Percentiles rank a stretch among this genome's conserved stretches.
phyloP scores from a whole-genome alignment of 805 yeast species.

The Cyberlindnera galapagoensis region DNA sequence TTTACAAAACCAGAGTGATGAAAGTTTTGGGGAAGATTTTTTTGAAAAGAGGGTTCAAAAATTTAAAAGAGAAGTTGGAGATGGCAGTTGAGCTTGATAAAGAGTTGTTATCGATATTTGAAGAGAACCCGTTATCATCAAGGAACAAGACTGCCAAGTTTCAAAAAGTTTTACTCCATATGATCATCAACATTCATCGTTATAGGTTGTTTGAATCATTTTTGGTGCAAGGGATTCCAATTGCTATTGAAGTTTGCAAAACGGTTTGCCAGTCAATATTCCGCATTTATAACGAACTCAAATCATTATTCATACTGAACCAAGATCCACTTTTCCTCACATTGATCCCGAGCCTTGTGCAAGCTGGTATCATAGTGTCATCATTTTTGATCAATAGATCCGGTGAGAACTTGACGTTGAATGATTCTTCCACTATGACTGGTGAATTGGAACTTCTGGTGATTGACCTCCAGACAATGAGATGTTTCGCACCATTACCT shows the following conservation, averaged over 20 bases:
- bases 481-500: constrained; percentile 7
- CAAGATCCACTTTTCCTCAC: constrained; percentile 13
- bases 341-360: constrained; percentile 7
- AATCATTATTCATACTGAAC: constrained; percentile 8
- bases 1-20: too few relatives aligned
- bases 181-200: constrained; percentile 7
- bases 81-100: constrained; percentile 4
- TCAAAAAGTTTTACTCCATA: constrained; percentile 5
- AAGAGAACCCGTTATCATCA: background rate
- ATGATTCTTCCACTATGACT: constrained; percentile 1
- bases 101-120: background rate
- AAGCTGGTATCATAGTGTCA: constrained; percentile 3
- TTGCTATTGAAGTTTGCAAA: constrained; percentile 5
- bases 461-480: constrained; percentile 6
- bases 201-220: constrained; percentile 21
- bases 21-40: too few relatives aligned
- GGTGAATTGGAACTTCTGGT: constrained; percentile 1
- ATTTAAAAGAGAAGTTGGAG: too few relatives aligned
- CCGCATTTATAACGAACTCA: constrained; percentile 6
- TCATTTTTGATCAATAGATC: constrained; percentile 3
- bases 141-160: constrained; percentile 6
- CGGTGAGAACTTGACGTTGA: constrained; percentile 1
- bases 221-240: constrained; percentile 4
- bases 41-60: too few relatives aligned
- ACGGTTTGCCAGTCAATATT: constrained; percentile 2